These are phyloP conservation scores for Ceratobasidium theobromae DNA, from an alignment of 1,284 basidiomycete genomes.

Conservation along the genomic window DNA sequence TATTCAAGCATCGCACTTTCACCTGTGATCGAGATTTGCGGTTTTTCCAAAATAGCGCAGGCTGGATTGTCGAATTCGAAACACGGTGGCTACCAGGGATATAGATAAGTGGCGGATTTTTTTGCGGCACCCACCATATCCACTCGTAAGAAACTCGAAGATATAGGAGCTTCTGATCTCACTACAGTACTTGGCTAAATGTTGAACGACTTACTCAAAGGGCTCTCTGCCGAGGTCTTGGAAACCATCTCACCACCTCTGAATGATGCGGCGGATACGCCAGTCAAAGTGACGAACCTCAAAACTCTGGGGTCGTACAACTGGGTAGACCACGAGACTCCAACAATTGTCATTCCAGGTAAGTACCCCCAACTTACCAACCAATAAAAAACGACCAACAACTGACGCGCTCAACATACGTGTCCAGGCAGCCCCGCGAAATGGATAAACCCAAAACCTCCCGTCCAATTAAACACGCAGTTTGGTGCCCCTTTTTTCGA, in stretches of 20 bases:
- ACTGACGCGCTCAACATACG: background rate
- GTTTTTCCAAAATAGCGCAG: no score
- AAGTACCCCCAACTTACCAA: constrained; percentile 27
- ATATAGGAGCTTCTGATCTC: no score
- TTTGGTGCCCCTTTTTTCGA: constrained; percentile 48
- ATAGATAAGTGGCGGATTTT: background rate
- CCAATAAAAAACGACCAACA: background rate
- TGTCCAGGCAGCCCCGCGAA: constrained; percentile 53
- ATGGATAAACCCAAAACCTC: constrained; percentile 50
- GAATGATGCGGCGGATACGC: background rate
- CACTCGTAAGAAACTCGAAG: no score
- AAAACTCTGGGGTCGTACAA: constrained; percentile 58
- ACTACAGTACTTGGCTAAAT: background rate
- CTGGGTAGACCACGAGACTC: constrained; percentile 49
- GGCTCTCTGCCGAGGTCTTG: background rate
- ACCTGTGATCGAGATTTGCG: no score
- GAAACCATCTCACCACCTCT: background rate
- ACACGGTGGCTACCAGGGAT: no score
- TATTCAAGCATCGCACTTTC: no score
- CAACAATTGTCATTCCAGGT: constrained; percentile 63
- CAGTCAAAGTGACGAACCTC: constrained; percentile 45
- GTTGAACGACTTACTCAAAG: background rate
- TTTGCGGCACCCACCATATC: background rate
- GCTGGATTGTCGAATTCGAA: no score
- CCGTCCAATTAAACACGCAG: constrained; percentile 54